Evolutionary conservation across 805 yeast genomes (phyloP), one percentile per base, ranked within the genome.

Genomic region (Cyberlindnera nakhonratchasimensis): DNA sequence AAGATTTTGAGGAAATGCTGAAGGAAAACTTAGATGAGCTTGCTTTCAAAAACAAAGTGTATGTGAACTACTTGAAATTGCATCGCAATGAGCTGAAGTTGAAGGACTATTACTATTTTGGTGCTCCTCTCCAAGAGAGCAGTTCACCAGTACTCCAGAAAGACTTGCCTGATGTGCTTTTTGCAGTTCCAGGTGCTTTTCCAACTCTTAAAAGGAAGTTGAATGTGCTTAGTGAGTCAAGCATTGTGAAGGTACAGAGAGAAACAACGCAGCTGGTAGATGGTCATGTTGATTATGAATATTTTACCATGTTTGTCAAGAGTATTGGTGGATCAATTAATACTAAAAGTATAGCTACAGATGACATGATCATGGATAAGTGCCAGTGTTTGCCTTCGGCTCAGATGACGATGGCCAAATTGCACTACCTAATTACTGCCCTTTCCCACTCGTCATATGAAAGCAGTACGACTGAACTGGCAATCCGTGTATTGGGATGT

Each of bases 101-200:
- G 13, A 39, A 40, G 16, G 48, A 47, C 18, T 47, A 25, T 37
- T 44, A 29, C 26, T 44, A 24, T 29, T 31, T 42, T n/a, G 37
- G 40, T 4, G n/a, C n/a, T 12, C 32, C 38, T 7, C 12, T 21
- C 6, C 17, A 9, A n/a, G 3, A 5, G 12, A 28, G 26, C 11
- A 12, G 17, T 13, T 13, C 20, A 6, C 18, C 13, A 12, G n/a
- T 16, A 26, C 7, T 10, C 7, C 22, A 26, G 3, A 32, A 26
- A 10, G 34, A 32, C 2, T 2, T 39, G 5, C 39, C 39, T 8
- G 19, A n/a, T 3, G 43, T 14, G 6, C 11, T 39, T 13, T 29
- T 35, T n/a, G 12, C 37, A 1, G 16, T 44, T 14, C 42, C 41
- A 17, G 44, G 42, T 3, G 28, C 23, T 11, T 7, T 42, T 12